Percentiles rank a stretch among this genome's conserved stretches.
phyloP scores from a whole-genome alignment of 106 monocot species.

The Agapanthus africanus region DNA sequence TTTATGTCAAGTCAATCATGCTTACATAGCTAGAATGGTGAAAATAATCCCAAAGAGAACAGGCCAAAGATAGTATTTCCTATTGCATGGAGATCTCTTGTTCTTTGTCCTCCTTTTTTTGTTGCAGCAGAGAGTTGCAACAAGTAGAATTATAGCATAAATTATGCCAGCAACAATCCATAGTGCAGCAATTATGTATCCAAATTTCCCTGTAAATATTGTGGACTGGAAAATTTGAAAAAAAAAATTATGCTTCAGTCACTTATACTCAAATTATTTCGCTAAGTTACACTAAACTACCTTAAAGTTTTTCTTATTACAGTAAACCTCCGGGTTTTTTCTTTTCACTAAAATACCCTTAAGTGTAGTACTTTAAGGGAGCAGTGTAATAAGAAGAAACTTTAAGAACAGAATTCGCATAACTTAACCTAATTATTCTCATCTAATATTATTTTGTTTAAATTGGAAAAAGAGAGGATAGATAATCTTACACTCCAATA shows the following conservation, averaged over 20 bases:
- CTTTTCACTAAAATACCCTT: too few species aligned
- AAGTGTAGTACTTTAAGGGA: too few species aligned
- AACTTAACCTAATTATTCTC: too few species aligned
- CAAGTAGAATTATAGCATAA: constrained; percentile 20
- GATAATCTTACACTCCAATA: constrained; percentile 87
- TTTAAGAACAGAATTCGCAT: too few species aligned
- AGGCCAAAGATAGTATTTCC: constrained; percentile 24
- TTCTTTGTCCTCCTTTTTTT: constrained; percentile 14
- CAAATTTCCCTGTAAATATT: constrained; percentile 75
- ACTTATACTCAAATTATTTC: too few species aligned
- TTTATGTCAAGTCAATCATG: too few species aligned
- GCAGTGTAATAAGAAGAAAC: too few species aligned
- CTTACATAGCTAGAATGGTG: constrained; percentile 67
- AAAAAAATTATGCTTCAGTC: background rate
- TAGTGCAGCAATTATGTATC: constrained; percentile 52
- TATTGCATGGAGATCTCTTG: constrained; percentile 18
- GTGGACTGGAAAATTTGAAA: constrained; percentile 49
- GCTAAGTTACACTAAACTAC: too few species aligned
- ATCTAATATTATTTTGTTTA: background rate
- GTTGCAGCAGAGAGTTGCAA: constrained; percentile 19
- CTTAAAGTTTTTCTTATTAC: too few species aligned
- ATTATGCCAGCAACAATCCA: constrained; percentile 57
- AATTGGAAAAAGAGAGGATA: background rate
- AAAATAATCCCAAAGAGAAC: constrained; percentile 26
- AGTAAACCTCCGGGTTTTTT: too few species aligned